Conservation (phyloP, 2,329 filamentous ascomycete species). For the Torrubiellomyces zombiae region DNA sequence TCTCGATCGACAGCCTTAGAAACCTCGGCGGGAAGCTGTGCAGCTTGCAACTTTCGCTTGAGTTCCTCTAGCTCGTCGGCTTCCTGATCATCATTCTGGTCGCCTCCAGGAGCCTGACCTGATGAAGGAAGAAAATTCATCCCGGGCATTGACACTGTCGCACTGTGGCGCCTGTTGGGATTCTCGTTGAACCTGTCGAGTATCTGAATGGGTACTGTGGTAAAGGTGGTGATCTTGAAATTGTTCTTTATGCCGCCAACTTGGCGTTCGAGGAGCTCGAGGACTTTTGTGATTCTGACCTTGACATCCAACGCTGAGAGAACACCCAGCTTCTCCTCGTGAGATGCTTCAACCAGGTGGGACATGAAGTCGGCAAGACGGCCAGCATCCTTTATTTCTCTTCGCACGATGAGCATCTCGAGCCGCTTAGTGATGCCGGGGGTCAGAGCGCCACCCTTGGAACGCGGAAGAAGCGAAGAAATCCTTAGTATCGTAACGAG, state of each 20-base stretch:
- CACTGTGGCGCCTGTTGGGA: slow-evolving; percentile 16
- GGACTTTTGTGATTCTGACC: slow-evolving; percentile 62
- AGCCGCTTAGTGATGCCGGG: slow-evolving; percentile 75
- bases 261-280: slow-evolving; percentile 70
- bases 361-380: slow-evolving; percentile 91
- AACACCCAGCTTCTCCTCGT: slow-evolving; percentile 82
- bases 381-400: slow-evolving; percentile 68
- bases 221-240: slow-evolving; percentile 68
- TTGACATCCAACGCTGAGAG: slow-evolving; percentile 67
- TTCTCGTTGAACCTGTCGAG: slow-evolving; percentile 33
- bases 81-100: slow-evolving; percentile 56
- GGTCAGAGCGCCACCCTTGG: slow-evolving; percentile 49
- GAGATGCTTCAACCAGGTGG: slow-evolving; percentile 71
- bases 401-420: slow-evolving; percentile 73
- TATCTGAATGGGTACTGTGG: slow-evolving; percentile 46
- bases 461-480: slow-evolving; percentile 64
- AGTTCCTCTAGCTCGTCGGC: slow-evolving; percentile 82
- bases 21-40: slow-evolving; percentile 67
- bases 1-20: slow-evolving; percentile 84
- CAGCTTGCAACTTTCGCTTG: slow-evolving; percentile 70
- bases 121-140: slow-evolving; percentile 18
- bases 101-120: slow-evolving; percentile 24
- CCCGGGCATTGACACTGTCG: slow-evolving; percentile 21
- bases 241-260: slow-evolving; percentile 72
- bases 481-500: slow-evolving; percentile 71